Evolutionary conservation across 805 yeast species (phyloP), one percentile per base, ranked within the genome.

Genomic region (Vanderwaltozyma verrucispora): DNA sequence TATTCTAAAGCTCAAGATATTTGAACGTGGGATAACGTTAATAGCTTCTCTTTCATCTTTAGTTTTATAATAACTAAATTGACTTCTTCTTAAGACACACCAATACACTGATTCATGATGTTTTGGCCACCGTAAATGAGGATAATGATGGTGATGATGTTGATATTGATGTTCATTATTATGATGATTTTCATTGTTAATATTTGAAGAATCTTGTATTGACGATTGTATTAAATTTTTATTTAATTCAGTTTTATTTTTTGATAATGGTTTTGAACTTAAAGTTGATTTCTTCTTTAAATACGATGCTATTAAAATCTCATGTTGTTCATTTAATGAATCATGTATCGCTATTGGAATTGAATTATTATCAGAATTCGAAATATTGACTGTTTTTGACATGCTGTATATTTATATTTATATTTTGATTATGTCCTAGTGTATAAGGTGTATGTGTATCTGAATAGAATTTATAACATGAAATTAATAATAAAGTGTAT

Each of bases 31-130:
- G 17, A 50, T 41, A 2, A 50, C 54, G 23, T 36, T 42, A 16
- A 46, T 40, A 2, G 54, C 50, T 33, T 47, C 48, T 15, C 49
- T 37, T 33, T 50, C 54, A 26, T 44, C 44, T 21, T 35, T 40
- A 36, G 47, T 47, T 37, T 48, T 50, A 30, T 50, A 50, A 33
- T 50, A 50, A 33, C 52, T 47, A 27, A 50, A 42, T 33, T 50
- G 54, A n/a, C 41, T 44, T 25, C 42, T 36, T 29, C 54, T 37
- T 15, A 50, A 35, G 10, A 50, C 54, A 35, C 50, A 50, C 54
- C 54, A 50, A 32, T 40, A 48, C n/a, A 32, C 33, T 16, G 27
- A 13, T 12, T 27, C 30, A 15, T 21, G 13, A 26, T 37, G 35
- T 20, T 34, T 33, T 9, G 28, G 20, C 40, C 40, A 37, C 28